Evolutionary conservation across 2,329 filamentous ascomycete species (phyloP).

Genomic region (Phialophora chinensis): DNA sequence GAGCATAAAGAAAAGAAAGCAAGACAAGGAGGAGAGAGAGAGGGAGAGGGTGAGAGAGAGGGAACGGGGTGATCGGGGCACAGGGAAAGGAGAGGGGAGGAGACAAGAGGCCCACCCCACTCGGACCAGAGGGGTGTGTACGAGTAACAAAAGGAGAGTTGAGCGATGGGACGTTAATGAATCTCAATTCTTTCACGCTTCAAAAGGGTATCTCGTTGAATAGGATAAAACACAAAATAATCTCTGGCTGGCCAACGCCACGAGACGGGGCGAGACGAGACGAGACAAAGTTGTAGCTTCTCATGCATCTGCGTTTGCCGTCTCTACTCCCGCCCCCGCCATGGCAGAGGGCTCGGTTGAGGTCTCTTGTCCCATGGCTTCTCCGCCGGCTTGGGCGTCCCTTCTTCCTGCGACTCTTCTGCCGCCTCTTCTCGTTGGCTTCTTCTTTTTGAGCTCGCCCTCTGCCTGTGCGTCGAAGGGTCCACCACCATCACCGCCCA

Average conservation of each 20-base stretch:
- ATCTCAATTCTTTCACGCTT: constrained; percentile 11
- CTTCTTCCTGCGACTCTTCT: constrained; percentile 6
- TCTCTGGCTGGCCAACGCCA: background rate
- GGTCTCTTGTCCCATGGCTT: background rate
- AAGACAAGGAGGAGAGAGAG: too few relatives aligned
- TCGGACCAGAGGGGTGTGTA: too few relatives aligned
- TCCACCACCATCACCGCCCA: constrained; percentile 28
- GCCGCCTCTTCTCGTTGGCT: constrained; percentile 23
- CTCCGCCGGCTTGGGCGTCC: background rate
- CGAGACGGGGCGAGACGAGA: background rate
- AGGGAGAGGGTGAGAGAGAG: too few relatives aligned
- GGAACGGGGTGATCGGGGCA: too few relatives aligned
- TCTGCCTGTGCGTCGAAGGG: constrained; percentile 25
- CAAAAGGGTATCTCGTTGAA: constrained; percentile 24
- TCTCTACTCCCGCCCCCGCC: background rate
- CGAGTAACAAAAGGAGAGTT: too few relatives aligned
- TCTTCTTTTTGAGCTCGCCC: constrained; percentile 29
- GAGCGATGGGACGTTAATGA: background rate
- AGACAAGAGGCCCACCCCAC: too few relatives aligned
- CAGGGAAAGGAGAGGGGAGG: too few relatives aligned
- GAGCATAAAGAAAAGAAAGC: background rate
- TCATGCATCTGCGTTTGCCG: constrained; percentile 5
- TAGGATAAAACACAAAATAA: background rate
- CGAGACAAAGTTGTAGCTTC: background rate
- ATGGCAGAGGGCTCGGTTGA: background rate